phyloP scores from a whole-genome alignment of 768 basidiomycete species.

The Leccinum aurantiacum region DNA sequence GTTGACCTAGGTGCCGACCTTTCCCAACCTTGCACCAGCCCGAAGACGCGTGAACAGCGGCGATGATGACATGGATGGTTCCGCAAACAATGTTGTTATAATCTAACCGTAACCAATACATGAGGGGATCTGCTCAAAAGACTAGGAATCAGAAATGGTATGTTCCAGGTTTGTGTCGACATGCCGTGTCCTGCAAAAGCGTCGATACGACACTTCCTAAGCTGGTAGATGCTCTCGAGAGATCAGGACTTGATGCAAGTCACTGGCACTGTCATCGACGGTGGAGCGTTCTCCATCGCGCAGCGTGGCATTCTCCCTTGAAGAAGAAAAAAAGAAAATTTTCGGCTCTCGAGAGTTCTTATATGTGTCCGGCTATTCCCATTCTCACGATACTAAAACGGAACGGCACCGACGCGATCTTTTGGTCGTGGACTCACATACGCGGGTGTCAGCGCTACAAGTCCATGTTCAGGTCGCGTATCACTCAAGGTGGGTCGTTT shows the following conservation, averaged over 20 bases:
- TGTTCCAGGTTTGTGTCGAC: constrained; percentile 62
- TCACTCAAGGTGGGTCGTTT: constrained; percentile 20
- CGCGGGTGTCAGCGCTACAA: not conserved
- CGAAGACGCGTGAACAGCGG: too few relatives aligned
- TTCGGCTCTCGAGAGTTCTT: constrained; percentile 14
- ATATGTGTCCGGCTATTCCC: constrained; percentile 12
- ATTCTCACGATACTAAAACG: constrained; percentile 40
- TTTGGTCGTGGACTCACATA: not conserved
- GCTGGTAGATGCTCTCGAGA: constrained; percentile 55
- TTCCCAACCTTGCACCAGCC: too few relatives aligned
- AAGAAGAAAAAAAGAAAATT: constrained; percentile 15
- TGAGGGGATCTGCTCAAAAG: not conserved
- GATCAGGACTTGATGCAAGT: constrained; percentile 51
- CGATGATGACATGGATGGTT: not conserved
- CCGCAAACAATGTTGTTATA: not conserved
- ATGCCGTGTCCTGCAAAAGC: constrained; percentile 54
- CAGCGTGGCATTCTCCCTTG: constrained; percentile 65
- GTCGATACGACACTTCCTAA: constrained; percentile 67
- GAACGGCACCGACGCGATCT: not conserved
- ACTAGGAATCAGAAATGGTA: constrained; percentile 11
- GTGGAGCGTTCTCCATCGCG: constrained; percentile 51
- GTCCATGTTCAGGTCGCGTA: constrained; percentile 31
- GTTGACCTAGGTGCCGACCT: too few relatives aligned
- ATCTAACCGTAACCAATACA: not conserved
- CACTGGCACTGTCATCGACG: constrained; percentile 67